Percentiles rank a stretch among this genome's conserved stretches.
These are phyloP conservation scores for Solanum clarkiae DNA, from an alignment of 257 asterid species.

Conservation along the genomic window DNA sequence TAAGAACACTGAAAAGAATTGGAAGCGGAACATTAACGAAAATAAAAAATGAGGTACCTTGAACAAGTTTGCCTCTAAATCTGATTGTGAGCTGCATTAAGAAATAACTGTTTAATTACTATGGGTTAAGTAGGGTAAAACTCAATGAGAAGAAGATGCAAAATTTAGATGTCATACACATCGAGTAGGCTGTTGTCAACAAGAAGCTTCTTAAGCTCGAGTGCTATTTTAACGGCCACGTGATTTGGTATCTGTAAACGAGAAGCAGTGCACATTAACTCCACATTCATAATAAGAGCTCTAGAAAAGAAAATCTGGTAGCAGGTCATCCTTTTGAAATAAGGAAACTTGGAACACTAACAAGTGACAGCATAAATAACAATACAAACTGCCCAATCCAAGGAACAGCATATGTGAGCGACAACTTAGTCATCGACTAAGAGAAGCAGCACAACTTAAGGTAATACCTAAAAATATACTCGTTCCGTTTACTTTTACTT, in stretches of 20 bases:
- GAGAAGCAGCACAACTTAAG: neutral
- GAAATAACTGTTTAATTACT: neutral
- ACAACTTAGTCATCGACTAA: neutral
- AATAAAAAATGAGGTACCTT: conserved; percentile 43
- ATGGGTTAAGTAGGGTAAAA: neutral
- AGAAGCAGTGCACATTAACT: neutral
- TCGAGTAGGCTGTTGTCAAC: conserved; percentile 93
- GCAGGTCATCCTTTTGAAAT: neutral
- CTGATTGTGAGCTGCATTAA: conserved; percentile 76
- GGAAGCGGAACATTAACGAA: neutral
- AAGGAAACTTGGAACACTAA: neutral
- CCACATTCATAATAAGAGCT: neutral
- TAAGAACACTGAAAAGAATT: neutral
- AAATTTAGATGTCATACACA: conserved; percentile 48
- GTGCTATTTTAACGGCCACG: conserved; percentile 93
- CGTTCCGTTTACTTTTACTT: neutral
- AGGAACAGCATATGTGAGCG: neutral
- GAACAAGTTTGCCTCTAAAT: conserved; percentile 87
- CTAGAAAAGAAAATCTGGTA: neutral
- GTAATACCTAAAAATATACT: neutral
- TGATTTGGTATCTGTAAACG: conserved; percentile 91
- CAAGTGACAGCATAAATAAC: neutral
- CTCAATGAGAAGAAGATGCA: neutral
- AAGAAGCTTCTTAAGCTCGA: conserved; percentile 92
- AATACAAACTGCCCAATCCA: neutral